Conservation (phyloP, 305 asterid species). For the Stenogyne calaminthoides region DNA sequence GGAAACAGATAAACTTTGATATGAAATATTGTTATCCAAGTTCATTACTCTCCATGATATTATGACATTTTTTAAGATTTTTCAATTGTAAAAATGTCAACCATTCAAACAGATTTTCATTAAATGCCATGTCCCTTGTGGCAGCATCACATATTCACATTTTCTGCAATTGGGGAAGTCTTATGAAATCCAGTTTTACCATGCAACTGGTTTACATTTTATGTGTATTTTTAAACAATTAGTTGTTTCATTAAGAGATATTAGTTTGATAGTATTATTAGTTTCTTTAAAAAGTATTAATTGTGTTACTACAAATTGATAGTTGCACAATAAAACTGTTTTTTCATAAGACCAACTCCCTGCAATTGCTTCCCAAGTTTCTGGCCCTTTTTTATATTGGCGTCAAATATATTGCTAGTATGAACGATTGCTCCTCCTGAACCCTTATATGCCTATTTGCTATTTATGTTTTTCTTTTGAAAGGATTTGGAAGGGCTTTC, state of each 20-base stretch:
- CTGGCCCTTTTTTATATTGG: not conserved
- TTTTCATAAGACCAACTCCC: no score
- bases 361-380: conserved; percentile 5
- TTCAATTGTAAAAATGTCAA: not conserved
- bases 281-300: no score
- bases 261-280: no score
- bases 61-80: not conserved
- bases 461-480: conserved; percentile 29
- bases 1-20: conserved; percentile 20
- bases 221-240: no score
- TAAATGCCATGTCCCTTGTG: not conserved
- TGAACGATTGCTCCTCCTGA: conserved; percentile 12
- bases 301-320: no score
- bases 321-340: no score
- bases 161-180: no score
- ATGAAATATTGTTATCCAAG: conserved; percentile 5
- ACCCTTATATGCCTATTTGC: conserved; percentile 22
- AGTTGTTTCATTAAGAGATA: no score
- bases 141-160: conserved; percentile 2
- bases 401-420: not conserved
- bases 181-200: no score
- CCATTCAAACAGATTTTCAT: not conserved
- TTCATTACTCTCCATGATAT: conserved; percentile 15
- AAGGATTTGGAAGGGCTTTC: conserved; percentile 89
- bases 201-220: no score